Evolutionary conservation across 2,329 filamentous ascomycete species (phyloP).

Genomic region (Camptophora hylomeconis): DNA sequence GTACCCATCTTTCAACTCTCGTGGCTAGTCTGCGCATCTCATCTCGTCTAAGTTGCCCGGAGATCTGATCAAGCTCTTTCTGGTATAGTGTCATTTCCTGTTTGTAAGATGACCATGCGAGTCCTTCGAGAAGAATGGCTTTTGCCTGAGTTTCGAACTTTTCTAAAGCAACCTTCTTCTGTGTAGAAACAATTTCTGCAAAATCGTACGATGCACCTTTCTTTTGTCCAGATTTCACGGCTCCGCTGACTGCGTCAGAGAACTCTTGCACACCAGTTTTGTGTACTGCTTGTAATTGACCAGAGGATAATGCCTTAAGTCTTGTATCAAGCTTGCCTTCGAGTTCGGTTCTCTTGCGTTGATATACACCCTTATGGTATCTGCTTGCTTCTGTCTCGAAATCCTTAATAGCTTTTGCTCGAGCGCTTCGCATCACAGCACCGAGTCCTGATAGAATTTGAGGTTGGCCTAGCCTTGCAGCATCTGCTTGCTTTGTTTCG

Average conservation of each 20-base stretch:
- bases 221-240: conserved; percentile 87
- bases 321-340: conserved; percentile 78
- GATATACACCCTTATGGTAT: conserved; percentile 93
- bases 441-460: conserved; percentile 66
- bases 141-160: conserved; percentile 66
- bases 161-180: conserved; percentile 64
- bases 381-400: conserved; percentile 85
- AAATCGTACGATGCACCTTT: conserved; percentile 87
- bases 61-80: conserved; percentile 85
- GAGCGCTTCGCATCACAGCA: conserved; percentile 54
- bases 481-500: conserved; percentile 73
- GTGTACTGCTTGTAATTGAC: conserved; percentile 79
- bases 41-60: conserved; percentile 71
- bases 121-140: conserved; percentile 61
- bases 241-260: conserved; percentile 70
- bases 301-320: conserved; percentile 74
- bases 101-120: conserved; percentile 77
- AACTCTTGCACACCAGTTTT: conserved; percentile 77
- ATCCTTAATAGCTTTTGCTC: conserved; percentile 60
- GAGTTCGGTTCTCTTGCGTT: conserved; percentile 71
- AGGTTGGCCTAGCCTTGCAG: conserved; percentile 57
- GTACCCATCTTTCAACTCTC: conserved; percentile 86
- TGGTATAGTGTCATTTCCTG: conserved; percentile 68
- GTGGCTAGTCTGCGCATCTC: conserved; percentile 90
- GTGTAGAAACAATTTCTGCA: conserved; percentile 74